Evolutionary conservation across 495 filamentous ascomycete species (phyloP).

Genomic region (Bacidia gigantensis): DNA sequence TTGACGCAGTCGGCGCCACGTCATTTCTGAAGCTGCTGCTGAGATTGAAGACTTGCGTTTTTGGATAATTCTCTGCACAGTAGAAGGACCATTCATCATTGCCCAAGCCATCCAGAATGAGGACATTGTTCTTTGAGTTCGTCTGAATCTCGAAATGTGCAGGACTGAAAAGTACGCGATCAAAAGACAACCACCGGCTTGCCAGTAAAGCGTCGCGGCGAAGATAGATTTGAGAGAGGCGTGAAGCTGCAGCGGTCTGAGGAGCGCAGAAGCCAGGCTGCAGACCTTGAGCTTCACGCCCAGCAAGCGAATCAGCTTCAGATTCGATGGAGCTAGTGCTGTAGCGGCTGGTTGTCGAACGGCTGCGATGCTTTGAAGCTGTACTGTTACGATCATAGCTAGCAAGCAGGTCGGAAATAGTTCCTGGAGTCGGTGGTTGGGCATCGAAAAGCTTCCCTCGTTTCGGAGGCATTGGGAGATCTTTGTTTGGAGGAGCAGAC

Average conservation of each 20-base stretch:
- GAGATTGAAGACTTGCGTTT: constrained; percentile 74
- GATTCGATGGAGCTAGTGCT: constrained; percentile 36
- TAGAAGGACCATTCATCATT: constrained; percentile 98
- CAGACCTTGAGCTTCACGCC: constrained; percentile 3
- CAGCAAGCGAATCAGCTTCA: constrained; percentile 6
- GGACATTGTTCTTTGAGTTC: constrained; percentile 45
- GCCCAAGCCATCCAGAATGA: constrained; percentile 85
- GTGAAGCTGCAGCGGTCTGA: constrained; percentile 11
- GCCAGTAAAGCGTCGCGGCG: constrained; percentile 68
- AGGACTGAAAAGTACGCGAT: constrained; percentile 86
- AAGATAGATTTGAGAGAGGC: constrained; percentile 64
- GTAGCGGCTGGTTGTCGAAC: constrained; percentile 26
- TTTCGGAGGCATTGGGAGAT: constrained; percentile 14
- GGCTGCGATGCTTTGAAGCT: constrained; percentile 26
- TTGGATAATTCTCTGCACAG: constrained; percentile 79
- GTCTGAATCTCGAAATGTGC: constrained; percentile 66
- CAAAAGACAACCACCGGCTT: constrained; percentile 84
- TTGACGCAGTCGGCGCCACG: constrained; percentile 18
- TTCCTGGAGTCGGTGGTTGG: constrained; percentile 33
- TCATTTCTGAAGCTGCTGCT: constrained; percentile 33
- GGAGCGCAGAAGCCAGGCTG: not conserved
- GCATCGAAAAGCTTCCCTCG: constrained; percentile 24
- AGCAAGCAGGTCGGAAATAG: constrained; percentile 38
- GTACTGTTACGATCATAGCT: constrained; percentile 34
- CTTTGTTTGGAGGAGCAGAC: constrained; percentile 9